A percentile compares a stretch with the other conserved stretches of the same genome.
Conservation (phyloP, 1,284 basidiomycete species). For the Lentinula novae-zelandiae region DNA sequence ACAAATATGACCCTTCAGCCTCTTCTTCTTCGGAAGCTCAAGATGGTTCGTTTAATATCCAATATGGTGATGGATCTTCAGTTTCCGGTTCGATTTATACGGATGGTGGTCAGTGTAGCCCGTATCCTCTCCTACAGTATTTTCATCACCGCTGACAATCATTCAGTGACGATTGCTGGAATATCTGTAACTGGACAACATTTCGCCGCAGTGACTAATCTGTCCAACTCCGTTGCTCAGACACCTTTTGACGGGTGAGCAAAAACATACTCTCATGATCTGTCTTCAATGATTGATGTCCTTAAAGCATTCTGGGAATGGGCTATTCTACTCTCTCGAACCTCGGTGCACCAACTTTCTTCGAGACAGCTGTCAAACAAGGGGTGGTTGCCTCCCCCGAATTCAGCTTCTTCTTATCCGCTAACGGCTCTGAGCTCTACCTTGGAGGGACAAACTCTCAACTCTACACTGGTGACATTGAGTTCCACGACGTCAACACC, state of each 20-base stretch:
- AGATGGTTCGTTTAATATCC: conserved; percentile 35
- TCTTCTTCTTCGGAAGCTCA: conserved; percentile 33
- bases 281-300: background rate
- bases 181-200: conserved; percentile 25
- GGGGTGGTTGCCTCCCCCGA: background rate
- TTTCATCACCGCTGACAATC: background rate
- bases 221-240: conserved; percentile 20
- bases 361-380: conserved; percentile 13
- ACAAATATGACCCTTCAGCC: conserved; percentile 27
- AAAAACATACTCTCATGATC: background rate
- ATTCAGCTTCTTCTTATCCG: conserved; percentile 16
- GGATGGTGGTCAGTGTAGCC: conserved; percentile 30
- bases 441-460: conserved; percentile 16
- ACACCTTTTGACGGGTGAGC: conserved; percentile 18
- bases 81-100: conserved; percentile 47
- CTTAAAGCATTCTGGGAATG: conserved; percentile 14
- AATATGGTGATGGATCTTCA: conserved; percentile 55
- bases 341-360: conserved; percentile 12
- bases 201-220: conserved; percentile 22
- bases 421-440: conserved; percentile 15
- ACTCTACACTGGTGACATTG: conserved; percentile 14
- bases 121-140: background rate
- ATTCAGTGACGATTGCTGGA: conserved; percentile 28
- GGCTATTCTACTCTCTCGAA: conserved; percentile 16
- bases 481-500: conserved; percentile 8